Evolutionary conservation across 164 flowering plant species (phyloP), one percentile per base, ranked within the genome.

Genomic region (Vitis rupestris): DNA sequence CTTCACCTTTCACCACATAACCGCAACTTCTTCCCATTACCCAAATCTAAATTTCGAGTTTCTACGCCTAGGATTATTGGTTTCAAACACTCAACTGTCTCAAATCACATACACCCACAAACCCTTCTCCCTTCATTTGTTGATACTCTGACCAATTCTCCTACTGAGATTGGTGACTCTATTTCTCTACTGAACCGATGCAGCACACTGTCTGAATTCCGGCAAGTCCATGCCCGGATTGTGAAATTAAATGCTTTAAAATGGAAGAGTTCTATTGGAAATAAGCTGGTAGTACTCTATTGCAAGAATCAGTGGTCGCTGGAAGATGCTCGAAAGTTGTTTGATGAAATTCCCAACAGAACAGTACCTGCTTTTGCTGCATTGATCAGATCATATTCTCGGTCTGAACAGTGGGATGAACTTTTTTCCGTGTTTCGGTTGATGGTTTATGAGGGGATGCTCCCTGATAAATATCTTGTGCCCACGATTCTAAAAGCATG

Each of bases 401-500:
- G 77, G 59, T 57, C 44, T 12, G 75, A 75, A 77, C 68, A 52
- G 16, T 84, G 86, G 86, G 74, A 59, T 1, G 82, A 78, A 63
- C 68, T 79, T 31, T 61, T 82, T 64, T 59, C 55, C 13, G 51
- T 78, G 13, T 71, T 82, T 61, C 72, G 71, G 37, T 71, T 77
- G 79, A 84, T 84, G 87, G 59, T 82, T 63, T 48, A 52, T 23
- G 84, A 84, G 29, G 85, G 84, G 2, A 23, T 84, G 49, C 48
- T 64, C 30, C 88, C 90, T 10, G 84, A 82, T 74, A 84, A 74
- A 53, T 86, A 76, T 70, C 72, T 84, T 10, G 59, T 82, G 11
- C 90, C 90, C 7, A 78, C 82, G 2, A 55, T 86, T 70, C 76
- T 84, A 12, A 84, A 82, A 67, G 88, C 87, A 51, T 84, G 85